These are phyloP conservation scores for Fusarium aywerte DNA, from an alignment of 2,329 filamentous ascomycete species.

Conservation along the genomic window DNA sequence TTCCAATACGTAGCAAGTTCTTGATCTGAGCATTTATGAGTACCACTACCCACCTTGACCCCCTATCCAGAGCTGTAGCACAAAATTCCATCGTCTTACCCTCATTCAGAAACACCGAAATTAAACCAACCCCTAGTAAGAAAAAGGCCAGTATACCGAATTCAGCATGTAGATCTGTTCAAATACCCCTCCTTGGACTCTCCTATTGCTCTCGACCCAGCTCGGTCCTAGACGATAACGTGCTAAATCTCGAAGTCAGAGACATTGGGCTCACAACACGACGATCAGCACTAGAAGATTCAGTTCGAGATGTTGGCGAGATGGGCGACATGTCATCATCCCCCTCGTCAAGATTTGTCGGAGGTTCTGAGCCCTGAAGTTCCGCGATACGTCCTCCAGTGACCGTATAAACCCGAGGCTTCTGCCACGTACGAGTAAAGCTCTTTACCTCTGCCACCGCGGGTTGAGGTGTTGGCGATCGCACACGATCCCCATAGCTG, in stretches of 20 bases:
- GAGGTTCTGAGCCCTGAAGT: slow-evolving; percentile 3
- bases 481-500: slow-evolving; percentile 33
- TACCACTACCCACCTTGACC: not conserved
- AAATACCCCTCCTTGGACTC: not conserved
- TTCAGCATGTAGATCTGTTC: not conserved
- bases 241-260: slow-evolving; percentile 20
- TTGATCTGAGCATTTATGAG: not conserved
- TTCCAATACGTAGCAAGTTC: not conserved
- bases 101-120: slow-evolving; percentile 17
- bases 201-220: slow-evolving; percentile 3
- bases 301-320: slow-evolving; percentile 11
- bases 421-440: slow-evolving; percentile 38
- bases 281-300: not conserved
- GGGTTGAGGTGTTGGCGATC: slow-evolving; percentile 42
- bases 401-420: slow-evolving; percentile 41
- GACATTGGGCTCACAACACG: slow-evolving; percentile 19
- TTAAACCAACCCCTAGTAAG: slow-evolving; percentile 15
- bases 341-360: not conserved
- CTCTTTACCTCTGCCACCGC: slow-evolving; percentile 42
- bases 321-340: slow-evolving; percentile 4
- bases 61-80: slow-evolving; percentile 9
- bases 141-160: not conserved
- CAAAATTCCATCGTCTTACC: slow-evolving; percentile 18
- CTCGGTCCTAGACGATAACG: slow-evolving; percentile 6
- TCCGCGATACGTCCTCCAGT: slow-evolving; percentile 20